Evolutionary conservation across 2,329 filamentous ascomycete genomes (phyloP).

Genomic region (Alternaria triticimaculans): DNA sequence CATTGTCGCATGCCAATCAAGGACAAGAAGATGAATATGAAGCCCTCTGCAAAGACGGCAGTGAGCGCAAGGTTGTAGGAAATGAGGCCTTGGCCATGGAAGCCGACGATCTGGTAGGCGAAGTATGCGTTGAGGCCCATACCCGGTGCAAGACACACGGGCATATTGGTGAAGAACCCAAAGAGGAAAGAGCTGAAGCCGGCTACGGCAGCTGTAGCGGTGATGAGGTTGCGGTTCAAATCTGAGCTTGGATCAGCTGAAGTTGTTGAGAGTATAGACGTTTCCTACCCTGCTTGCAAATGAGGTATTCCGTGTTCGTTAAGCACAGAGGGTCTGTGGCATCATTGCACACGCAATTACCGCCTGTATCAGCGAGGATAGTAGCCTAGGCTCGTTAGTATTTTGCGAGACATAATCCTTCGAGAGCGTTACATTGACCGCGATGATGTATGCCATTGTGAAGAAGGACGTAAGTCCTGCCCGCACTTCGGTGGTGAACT

Average conservation of each 20-base stretch:
- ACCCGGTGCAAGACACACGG: slow-evolving; percentile 49
- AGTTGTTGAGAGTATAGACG: background rate
- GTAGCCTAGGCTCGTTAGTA: slow-evolving; percentile 37
- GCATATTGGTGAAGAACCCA: slow-evolving; percentile 80
- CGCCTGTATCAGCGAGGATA: slow-evolving; percentile 65
- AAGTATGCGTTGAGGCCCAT: slow-evolving; percentile 81
- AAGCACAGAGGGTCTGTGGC: slow-evolving; percentile 60
- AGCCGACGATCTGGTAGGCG: slow-evolving; percentile 80
- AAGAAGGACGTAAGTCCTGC: slow-evolving; percentile 76
- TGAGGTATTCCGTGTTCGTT: slow-evolving; percentile 63
- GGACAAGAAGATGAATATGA: slow-evolving; percentile 81
- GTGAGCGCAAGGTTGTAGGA: slow-evolving; percentile 79
- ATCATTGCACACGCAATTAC: slow-evolving; percentile 73
- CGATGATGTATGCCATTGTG: slow-evolving; percentile 53
- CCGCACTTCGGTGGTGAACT: slow-evolving; percentile 82
- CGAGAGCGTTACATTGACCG: slow-evolving; percentile 32
- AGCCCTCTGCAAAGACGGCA: slow-evolving; percentile 86
- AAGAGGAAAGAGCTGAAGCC: slow-evolving; percentile 79
- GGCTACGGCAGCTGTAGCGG: slow-evolving; percentile 82
- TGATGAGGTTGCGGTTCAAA: slow-evolving; percentile 79
- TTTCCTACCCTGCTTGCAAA: slow-evolving; percentile 58
- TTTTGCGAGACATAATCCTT: background rate
- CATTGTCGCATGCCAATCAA: slow-evolving; percentile 84
- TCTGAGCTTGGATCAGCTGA: slow-evolving; percentile 31
- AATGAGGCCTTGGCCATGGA: slow-evolving; percentile 73